Evolutionary conservation across 768 basidiomycete genomes (phyloP), one percentile per base, ranked within the genome.

Genomic region (Phanerodontia chrysosporium): DNA sequence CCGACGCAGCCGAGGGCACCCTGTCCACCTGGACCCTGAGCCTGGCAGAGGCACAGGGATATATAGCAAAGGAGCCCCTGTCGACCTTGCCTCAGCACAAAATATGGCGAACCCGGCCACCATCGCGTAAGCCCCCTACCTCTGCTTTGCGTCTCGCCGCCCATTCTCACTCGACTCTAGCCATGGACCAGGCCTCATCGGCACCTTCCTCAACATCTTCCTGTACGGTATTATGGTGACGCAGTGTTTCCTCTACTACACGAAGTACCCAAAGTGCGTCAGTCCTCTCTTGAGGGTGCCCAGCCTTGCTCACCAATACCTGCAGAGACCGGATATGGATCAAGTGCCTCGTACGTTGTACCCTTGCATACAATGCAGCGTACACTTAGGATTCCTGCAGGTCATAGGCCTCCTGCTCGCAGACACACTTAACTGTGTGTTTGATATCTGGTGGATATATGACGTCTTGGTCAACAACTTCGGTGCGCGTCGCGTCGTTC

Each of bases 401-500:
- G 62, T 66, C 25, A 22, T 52, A 22, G 30, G 54, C 21, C 57
- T 66, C 2, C 46, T 64, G 9, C 12, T 60, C 21, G 58, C 55
- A 29, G 65, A 66, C 32, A 62, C 61, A 13, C 21, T 64, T 8
- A 66, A 66, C 35, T 56, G 56, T 36, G 55, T 55, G 12, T 64
- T 66, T 45, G 60, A 62, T 45, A 60, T 64, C 28, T 51, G 45
- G 24, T 61, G 59, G 60, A 66, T 66, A 2, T 66, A 64, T 49
- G 51, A 66, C 32, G 51, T 59, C 16, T 24, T 66, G 8, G 52
- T 66, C 29, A 54, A 51, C 45, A 45, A 63, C 42, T 66, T 64
- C 45, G 48, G 65, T 64, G 46, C n/a, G 57, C 24, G 6, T 18
- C 10, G 8, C 1, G 42, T 14, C 35, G 21, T 22, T 5, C 9